These are phyloP conservation scores for Coemansia sp. DNA, from an alignment of 192 early-diverging fungal species.

Conservation along the genomic window DNA sequence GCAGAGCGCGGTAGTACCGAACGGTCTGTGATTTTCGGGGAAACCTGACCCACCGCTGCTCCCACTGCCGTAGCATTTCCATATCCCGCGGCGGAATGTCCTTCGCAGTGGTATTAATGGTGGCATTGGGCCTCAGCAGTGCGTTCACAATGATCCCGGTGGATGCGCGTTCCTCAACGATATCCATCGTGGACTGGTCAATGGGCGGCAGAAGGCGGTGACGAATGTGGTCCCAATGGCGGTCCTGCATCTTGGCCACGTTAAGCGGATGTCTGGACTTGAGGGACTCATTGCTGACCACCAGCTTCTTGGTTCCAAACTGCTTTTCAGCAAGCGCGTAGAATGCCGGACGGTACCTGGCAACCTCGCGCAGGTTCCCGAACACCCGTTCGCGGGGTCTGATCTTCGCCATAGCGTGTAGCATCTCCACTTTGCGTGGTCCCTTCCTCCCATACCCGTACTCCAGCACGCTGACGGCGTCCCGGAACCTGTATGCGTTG, in stretches of 20 bases:
- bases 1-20: constrained; percentile 36
- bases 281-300: constrained; percentile 20
- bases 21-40: constrained; percentile 21
- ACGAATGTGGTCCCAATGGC: constrained; percentile 23
- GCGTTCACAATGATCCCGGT: constrained; percentile 13
- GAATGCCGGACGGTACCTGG: constrained; percentile 40
- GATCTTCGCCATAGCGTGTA: constrained; percentile 31
- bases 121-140: not conserved
- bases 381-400: constrained; percentile 33
- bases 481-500: constrained; percentile 33
- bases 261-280: constrained; percentile 38
- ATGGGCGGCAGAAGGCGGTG: constrained; percentile 30
- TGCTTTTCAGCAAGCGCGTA: constrained; percentile 41
- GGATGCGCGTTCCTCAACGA: constrained; percentile 35
- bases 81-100: not conserved
- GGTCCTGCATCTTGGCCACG: constrained; percentile 46
- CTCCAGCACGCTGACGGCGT: constrained; percentile 44
- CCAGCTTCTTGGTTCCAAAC: constrained; percentile 21
- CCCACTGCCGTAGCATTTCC: constrained; percentile 23
- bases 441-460: constrained; percentile 50
- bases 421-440: constrained; percentile 31
- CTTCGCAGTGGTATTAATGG: too few species aligned
- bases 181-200: constrained; percentile 21
- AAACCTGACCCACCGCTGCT: constrained; percentile 35
- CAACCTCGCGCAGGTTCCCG: constrained; percentile 28